phyloP scores from a whole-genome alignment of 169 alveolate genomes.

The Cryptosporidium xiaoi region DNA sequence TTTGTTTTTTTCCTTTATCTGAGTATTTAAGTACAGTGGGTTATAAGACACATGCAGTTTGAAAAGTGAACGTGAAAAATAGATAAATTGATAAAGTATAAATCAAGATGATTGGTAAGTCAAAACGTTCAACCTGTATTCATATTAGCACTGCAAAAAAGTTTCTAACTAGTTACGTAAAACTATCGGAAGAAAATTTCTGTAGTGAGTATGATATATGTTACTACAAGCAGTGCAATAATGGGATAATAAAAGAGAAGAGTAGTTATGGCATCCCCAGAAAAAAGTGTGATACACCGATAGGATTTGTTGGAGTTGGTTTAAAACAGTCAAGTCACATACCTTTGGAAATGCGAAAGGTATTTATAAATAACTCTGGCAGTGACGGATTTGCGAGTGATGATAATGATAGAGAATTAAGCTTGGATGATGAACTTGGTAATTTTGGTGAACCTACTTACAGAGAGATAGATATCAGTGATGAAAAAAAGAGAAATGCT shows the following conservation, averaged over 20 bases:
- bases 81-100: too few relatives aligned
- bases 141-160: slow-evolving; percentile 57
- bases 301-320: slow-evolving; percentile 60
- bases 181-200: slow-evolving; percentile 1
- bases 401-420: neutral
- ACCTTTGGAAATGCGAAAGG: slow-evolving; percentile 42
- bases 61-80: too few relatives aligned
- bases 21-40: too few relatives aligned
- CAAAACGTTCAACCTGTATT: neutral
- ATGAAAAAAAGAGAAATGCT: neutral
- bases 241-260: neutral
- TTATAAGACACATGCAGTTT: too few relatives aligned
- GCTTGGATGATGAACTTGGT: slow-evolving; percentile 5
- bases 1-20: too few relatives aligned
- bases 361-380: neutral
- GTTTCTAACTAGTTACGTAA: slow-evolving; percentile 13
- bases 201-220: slow-evolving; percentile 30
- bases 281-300: slow-evolving; percentile 35
- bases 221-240: slow-evolving; percentile 27
- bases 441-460: slow-evolving; percentile 52
- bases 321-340: neutral
- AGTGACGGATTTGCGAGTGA: neutral
- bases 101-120: neutral
- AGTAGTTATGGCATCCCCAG: slow-evolving; percentile 31
- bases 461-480: slow-evolving; percentile 37